A percentile compares a stretch with the other conserved stretches of the same genome.
These are phyloP conservation scores for Candida sp. DNA, from an alignment of 1,139 yeast genomes.

Conservation along the genomic window DNA sequence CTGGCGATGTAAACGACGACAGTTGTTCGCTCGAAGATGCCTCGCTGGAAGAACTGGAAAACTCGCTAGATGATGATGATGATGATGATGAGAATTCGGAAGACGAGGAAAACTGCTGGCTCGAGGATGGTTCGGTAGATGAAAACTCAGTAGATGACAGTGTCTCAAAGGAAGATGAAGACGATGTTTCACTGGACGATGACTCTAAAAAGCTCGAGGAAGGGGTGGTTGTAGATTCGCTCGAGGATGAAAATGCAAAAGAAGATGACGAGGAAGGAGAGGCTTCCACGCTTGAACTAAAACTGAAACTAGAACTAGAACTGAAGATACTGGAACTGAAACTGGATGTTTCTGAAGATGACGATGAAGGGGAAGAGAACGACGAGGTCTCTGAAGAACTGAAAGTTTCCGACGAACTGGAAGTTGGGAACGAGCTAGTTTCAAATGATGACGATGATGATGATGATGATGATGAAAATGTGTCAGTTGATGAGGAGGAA, in stretches of 20 bases:
- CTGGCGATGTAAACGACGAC: conserved; percentile 2
- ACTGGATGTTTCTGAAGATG: conserved; percentile 4
- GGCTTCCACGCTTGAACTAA: conserved; percentile 12
- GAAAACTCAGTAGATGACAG: conserved; percentile 6
- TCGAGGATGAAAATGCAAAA: conserved; percentile 5
- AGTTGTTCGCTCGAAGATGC: too few relatives aligned
- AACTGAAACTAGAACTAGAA: conserved; percentile 9
- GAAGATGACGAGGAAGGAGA: conserved; percentile 13
- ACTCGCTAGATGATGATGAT: conserved; percentile 7
- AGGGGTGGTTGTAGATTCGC: conserved; percentile 3
- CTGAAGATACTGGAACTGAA: not conserved
- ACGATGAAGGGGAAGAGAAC: conserved; percentile 6
- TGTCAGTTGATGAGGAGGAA: not conserved
- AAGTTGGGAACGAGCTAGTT: not conserved
- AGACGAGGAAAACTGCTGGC: conserved; percentile 8
- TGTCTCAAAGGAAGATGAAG: conserved; percentile 8
- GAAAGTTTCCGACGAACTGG: not conserved
- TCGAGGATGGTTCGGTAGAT: conserved; percentile 3
- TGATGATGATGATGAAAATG: too few relatives aligned
- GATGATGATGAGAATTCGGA: conserved; percentile 8
- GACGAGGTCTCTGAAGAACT: not conserved
- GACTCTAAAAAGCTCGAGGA: not conserved
- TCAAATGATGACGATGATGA: not conserved
- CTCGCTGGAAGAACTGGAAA: conserved; percentile 1
- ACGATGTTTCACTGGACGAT: conserved; percentile 4